Conservation (phyloP, 129 eudicot species). For the Pulicaria dysenterica region DNA sequence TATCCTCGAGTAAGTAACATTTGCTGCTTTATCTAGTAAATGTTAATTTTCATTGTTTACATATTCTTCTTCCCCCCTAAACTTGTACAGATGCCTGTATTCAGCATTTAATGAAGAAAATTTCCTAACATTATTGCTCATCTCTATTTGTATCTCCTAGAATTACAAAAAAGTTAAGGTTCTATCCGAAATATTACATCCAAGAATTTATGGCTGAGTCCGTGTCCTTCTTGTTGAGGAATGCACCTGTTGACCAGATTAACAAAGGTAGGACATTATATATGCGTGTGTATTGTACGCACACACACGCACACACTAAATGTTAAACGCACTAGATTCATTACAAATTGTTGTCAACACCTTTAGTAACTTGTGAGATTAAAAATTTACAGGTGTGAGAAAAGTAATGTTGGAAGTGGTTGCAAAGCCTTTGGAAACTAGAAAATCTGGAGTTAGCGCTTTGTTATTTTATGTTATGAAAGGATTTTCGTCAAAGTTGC, state of each 20-base stretch:
- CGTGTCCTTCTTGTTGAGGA: constrained; percentile 72
- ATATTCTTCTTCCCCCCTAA: background rate
- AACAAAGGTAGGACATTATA: constrained; percentile 51
- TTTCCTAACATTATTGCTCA: background rate
- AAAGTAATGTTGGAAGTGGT: constrained; percentile 62
- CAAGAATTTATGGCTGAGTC: constrained; percentile 90
- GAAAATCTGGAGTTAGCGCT: constrained; percentile 68
- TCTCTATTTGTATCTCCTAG: constrained; percentile 32
- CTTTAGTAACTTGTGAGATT: constrained; percentile 20
- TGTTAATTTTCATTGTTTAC: background rate
- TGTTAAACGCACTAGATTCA: background rate
- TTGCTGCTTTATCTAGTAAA: background rate
- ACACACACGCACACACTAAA: background rate
- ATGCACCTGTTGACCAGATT: constrained; percentile 64
- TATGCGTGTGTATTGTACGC: background rate
- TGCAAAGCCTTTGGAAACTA: constrained; percentile 53
- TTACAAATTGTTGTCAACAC: background rate
- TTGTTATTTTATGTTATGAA: constrained; percentile 68
- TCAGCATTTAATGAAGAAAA: background rate
- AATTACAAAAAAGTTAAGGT: constrained; percentile 63
- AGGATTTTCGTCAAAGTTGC: constrained; percentile 76
- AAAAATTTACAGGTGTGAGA: constrained; percentile 51
- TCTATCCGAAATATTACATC: constrained; percentile 69
- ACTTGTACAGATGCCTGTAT: too few species aligned
- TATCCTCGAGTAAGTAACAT: constrained; percentile 67